A percentile compares a stretch with the other conserved stretches of the same genome.
These are phyloP conservation scores for Ramalina peruviana DNA, from an alignment of 495 filamentous ascomycete species.

Conservation along the genomic window DNA sequence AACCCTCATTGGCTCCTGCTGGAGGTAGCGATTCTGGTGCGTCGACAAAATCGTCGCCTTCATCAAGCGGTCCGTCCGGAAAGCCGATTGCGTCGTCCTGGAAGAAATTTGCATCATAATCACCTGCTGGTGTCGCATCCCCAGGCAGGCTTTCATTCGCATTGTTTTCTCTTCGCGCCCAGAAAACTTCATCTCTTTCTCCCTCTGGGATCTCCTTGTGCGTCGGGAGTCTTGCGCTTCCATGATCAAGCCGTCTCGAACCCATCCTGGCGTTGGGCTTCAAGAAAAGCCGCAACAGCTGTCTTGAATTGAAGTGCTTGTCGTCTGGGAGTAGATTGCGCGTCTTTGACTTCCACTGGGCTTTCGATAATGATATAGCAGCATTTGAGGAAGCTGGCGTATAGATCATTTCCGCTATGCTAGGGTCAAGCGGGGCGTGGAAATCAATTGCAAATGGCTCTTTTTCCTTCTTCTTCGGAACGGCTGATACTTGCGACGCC, in stretches of 20 bases:
- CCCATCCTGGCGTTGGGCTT: conserved; percentile 79
- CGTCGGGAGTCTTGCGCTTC: conserved; percentile 10
- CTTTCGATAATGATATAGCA: conserved; percentile 71
- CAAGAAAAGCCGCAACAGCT: conserved; percentile 78
- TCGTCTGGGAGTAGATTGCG: conserved; percentile 92
- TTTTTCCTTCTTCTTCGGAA: conserved; percentile 69
- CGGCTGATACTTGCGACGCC: conserved; percentile 41
- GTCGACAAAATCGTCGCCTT: conserved; percentile 83
- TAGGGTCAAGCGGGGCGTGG: conserved; percentile 48
- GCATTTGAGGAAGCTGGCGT: conserved; percentile 70
- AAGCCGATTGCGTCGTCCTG: conserved; percentile 86
- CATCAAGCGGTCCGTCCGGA: conserved; percentile 48
- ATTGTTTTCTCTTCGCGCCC: conserved; percentile 63
- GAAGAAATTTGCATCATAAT: conserved; percentile 98
- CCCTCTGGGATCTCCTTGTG: conserved; percentile 45
- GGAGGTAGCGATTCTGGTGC: conserved; percentile 83
- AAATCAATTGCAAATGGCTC: conserved; percentile 96
- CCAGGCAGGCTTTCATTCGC: conserved; percentile 34
- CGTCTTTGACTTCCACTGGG: conserved; percentile 87
- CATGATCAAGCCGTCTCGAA: conserved; percentile 29
- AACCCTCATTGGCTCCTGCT: conserved; percentile 24
- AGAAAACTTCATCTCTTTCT: conserved; percentile 91
- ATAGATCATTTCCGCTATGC: conserved; percentile 67
- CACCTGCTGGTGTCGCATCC: conserved; percentile 40
- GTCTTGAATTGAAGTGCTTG: conserved; percentile 92